Conservation (phyloP, 2,329 filamentous ascomycete genomes). For the Balansia obtecta region DNA sequence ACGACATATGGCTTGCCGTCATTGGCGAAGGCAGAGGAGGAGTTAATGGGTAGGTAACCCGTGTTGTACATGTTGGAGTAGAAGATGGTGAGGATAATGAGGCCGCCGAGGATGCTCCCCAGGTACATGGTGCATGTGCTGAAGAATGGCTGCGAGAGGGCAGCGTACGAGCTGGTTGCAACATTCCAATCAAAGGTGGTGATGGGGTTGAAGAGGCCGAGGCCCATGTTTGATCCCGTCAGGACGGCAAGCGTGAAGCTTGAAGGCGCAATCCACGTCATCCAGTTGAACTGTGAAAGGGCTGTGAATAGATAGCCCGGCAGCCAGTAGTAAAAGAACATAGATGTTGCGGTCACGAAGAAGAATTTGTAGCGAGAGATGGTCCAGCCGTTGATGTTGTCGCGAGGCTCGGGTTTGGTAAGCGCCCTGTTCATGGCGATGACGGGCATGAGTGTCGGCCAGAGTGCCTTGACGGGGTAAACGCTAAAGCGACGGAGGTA, state of each 20-base stretch:
- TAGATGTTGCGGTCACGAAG: conserved; percentile 25
- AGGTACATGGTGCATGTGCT: conserved; percentile 25
- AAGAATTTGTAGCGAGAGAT: conserved; percentile 35
- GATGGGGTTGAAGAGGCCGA: conserved; percentile 24
- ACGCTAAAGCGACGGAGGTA: conserved; percentile 36
- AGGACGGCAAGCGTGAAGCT: conserved; percentile 27
- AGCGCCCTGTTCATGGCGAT: conserved; percentile 35
- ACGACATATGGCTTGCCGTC: conserved; percentile 23
- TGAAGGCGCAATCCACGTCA: conserved; percentile 40
- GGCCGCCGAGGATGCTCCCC: conserved; percentile 21
- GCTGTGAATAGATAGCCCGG: conserved; percentile 37
- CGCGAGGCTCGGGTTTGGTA: conserved; percentile 15
- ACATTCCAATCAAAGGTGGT: conserved; percentile 30
- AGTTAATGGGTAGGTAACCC: conserved; percentile 34
- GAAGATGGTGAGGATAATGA: conserved; percentile 28
- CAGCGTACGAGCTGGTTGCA: conserved; percentile 24
- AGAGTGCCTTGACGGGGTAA: conserved; percentile 37
- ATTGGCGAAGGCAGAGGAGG: conserved; percentile 28
- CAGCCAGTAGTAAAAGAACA: conserved; percentile 42
- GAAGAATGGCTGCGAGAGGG: conserved; percentile 25
- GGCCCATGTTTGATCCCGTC: conserved; percentile 29
- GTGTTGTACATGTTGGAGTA: conserved; percentile 31
- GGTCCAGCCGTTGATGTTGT: conserved; percentile 20
- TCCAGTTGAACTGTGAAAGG: conserved; percentile 38
- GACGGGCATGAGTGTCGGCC: conserved; percentile 36